Base-by-base conservation (phyloP, 768 basidiomycete genomes). In the Panellus pusillus region DNA sequence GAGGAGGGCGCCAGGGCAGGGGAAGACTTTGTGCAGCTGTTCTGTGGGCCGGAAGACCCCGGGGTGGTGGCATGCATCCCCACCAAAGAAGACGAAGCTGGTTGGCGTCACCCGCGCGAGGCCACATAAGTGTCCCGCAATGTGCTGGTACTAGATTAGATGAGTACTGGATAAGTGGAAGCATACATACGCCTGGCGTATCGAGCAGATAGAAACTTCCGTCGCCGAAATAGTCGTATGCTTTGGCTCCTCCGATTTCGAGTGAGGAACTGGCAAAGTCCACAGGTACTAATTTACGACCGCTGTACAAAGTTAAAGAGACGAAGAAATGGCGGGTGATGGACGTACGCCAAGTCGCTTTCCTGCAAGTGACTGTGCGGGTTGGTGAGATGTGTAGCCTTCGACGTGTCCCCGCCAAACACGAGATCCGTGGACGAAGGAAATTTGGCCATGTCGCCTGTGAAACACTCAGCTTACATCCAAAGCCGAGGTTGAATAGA, bases 81-180 rank as follows among this genome's bases (percentile, higher is more conserved):
- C 63, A 11, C 50, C 63, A 11, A 63, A 18, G 18, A 64, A 46
- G 9, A 64, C 44, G 28, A 64, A 64, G 17, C 35, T 60, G 27
- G 46, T 56, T 4, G 49, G 50, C 7, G 55, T 57, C 6, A 60
- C 61, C 3, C 63, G 63, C 1, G 63, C 63, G 2, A 64, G 55
- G 13, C 20, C 61, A 17, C 44, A 52, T 2, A 64, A 38, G 35
- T 64, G 63, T 13, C 62, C 62, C 1, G 47, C 12, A n/a, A 47
- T 51, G 39, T 61, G 63, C 63, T 64, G 15, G 14, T 31, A 14
- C 19, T 9, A 14, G 12, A 39, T 17, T 17, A 43, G 9, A 19
- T 14, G 37, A 1, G 8, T 24, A 11, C 27, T 17, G 20, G 14
- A 7, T 9, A 8, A 19, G 8, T 24, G 15, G 9, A 20, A 39